Base-by-base conservation (phyloP, 345 rosid species). In the Hibiscus syriacus region DNA sequence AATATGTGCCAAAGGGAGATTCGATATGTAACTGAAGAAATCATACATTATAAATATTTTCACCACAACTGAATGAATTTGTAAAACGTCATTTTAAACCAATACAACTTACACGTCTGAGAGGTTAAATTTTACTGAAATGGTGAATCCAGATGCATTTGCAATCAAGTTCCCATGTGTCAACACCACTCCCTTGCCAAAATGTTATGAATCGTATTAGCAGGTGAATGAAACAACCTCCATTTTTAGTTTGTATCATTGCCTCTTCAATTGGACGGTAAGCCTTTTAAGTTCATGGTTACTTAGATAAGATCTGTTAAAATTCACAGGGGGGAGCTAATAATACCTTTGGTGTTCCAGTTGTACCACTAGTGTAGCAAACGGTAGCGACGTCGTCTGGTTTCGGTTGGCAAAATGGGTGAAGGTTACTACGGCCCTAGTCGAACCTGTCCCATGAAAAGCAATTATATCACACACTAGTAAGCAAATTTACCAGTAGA, bases 291-390 rank as follows among this genome's bases (percentile, higher is more conserved):
- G n/a, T n/a, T n/a, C n/a, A n/a, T n/a, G n/a, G n/a, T n/a, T n/a
- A n/a, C n/a, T n/a, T n/a, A 34, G 38, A 34, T 34, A 3, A 64
- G 23, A 65, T n/a, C 1, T 32, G 41, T 59, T 56, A 29, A 71
- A 66, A 64, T 32, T 41, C 23, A 63, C 9, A 34, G 45, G 63
- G 56, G 57, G 64, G 65, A 68, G 66, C 0, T 58, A 17, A 49
- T 52, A 9, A 43, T 80, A 94, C 99, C 97, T 94, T 94, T 66
- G 99, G 99, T 49, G 87, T 89, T 68, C 99, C 99, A 46, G 99
- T 94, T 68, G 99, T 94, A 69, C 99, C 99, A 72, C 99, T 94
- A 8, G 99, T 94, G 72, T 94, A 87, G 85, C 99, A 92, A 73
- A 90, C 81, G 50, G 89, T 88, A 32, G 94, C 94, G 64, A 82